These are phyloP conservation scores for Kuraishia piskuri DNA, from an alignment of 805 yeast genomes.

Conservation along the genomic window DNA sequence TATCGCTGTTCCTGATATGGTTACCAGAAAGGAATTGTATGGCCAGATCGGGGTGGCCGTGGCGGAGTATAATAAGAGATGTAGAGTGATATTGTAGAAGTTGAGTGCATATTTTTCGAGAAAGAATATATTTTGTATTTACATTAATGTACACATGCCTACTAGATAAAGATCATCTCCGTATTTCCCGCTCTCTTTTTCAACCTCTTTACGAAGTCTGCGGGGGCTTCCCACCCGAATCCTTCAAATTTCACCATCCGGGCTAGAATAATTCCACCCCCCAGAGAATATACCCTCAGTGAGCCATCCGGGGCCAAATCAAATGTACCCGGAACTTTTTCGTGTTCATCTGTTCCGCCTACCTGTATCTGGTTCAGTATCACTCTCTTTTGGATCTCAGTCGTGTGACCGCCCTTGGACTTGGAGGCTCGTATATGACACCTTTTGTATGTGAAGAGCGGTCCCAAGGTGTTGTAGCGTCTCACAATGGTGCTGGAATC, in stretches of 20 bases:
- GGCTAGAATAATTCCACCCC: conserved; percentile 18
- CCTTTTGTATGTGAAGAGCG: conserved; percentile 35
- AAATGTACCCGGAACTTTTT: neutral
- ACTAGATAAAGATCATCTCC: conserved; percentile 4
- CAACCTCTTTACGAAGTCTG: conserved; percentile 32
- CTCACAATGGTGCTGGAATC: conserved; percentile 31
- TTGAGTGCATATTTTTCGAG: neutral
- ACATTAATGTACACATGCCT: neutral
- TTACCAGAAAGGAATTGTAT: conserved; percentile 59
- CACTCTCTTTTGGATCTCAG: conserved; percentile 24
- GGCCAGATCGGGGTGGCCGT: conserved; percentile 74
- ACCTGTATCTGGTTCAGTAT: conserved; percentile 31
- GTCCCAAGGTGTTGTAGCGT: conserved; percentile 45
- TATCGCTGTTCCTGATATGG: conserved; percentile 67
- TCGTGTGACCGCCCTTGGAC: neutral
- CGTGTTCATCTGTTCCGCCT: no score
- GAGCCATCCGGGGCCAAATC: neutral
- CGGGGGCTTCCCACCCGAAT: conserved; percentile 35
- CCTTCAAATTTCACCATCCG: conserved; percentile 45
- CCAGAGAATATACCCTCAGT: conserved; percentile 15
- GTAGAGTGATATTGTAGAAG: conserved; percentile 37
- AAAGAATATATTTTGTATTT: neutral
- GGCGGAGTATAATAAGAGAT: conserved; percentile 62
- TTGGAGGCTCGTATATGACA: conserved; percentile 5
- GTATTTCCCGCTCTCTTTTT: conserved; percentile 40